A percentile compares a stretch with the other conserved stretches of the same genome.
Evolutionary conservation across 257 asterid genomes (phyloP).

Genomic region (Ehretia macrophylla): DNA sequence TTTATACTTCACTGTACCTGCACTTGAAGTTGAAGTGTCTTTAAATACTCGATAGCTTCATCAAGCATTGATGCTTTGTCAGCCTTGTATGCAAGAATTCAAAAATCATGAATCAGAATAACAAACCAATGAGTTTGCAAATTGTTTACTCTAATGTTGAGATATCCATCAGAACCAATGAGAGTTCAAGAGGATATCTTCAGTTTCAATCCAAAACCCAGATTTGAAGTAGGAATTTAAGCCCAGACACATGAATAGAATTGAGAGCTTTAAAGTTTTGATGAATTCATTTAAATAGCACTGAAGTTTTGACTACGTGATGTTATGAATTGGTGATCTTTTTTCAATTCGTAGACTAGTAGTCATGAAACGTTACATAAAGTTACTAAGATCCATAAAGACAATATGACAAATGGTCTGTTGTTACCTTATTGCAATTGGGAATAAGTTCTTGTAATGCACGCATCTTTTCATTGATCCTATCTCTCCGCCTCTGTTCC

Average conservation of each 20-base stretch:
- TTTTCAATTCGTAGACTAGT: too few relatives aligned
- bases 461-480: constrained; percentile 97
- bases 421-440: constrained; percentile 90
- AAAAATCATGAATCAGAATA: not conserved
- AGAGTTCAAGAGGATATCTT: too few relatives aligned
- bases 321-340: not conserved
- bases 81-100: too few relatives aligned
- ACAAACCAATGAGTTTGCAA: not conserved
- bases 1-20: constrained; percentile 41
- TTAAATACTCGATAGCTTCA: constrained; percentile 95
- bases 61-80: constrained; percentile 99
- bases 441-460: constrained; percentile 97
- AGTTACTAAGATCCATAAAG: too few relatives aligned
- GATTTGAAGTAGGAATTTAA: too few relatives aligned
- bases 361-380: too few relatives aligned
- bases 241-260: too few relatives aligned
- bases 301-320: too few relatives aligned
- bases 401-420: not conserved
- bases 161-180: not conserved
- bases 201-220: too few relatives aligned
- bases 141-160: not conserved
- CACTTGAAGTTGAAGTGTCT: constrained; percentile 94
- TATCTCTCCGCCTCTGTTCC: constrained; percentile 83
- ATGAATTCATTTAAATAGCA: too few relatives aligned
- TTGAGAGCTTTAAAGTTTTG: too few relatives aligned